Evolutionary conservation across 164 flowering plant species (phyloP).

Genomic region (Annona cherimola): DNA sequence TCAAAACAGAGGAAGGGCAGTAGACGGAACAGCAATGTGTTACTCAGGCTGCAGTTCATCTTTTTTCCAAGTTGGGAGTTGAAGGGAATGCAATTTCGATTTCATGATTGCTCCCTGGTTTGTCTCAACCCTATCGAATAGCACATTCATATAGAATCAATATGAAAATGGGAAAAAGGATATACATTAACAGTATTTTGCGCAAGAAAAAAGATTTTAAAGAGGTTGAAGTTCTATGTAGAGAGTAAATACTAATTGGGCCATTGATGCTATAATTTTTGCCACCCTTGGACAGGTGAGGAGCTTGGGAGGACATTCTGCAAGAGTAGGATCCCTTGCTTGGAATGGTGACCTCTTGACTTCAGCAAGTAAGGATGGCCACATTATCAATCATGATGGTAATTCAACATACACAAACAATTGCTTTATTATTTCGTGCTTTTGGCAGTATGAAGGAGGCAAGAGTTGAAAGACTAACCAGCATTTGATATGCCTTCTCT

Average conservation of each 20-base stretch:
- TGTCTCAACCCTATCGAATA: too few species aligned
- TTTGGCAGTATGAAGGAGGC: neutral
- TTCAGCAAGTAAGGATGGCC: constrained; percentile 38
- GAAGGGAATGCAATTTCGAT: too few species aligned
- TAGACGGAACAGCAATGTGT: too few species aligned
- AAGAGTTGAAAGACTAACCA: neutral
- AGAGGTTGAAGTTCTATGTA: too few species aligned
- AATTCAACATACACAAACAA: neutral
- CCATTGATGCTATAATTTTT: neutral
- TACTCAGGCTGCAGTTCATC: too few species aligned
- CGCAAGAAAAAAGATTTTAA: too few species aligned
- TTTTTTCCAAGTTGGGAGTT: too few species aligned
- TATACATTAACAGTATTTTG: too few species aligned
- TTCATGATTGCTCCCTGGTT: too few species aligned
- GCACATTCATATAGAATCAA: too few species aligned
- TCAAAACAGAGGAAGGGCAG: too few species aligned
- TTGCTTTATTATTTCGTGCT: neutral
- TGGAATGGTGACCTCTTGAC: constrained; percentile 44
- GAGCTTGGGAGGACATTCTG: constrained; percentile 34
- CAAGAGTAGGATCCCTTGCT: constrained; percentile 29
- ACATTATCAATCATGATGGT: constrained; percentile 54
- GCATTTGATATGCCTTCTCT: neutral
- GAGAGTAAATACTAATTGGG: neutral
- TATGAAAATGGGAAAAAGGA: too few species aligned
- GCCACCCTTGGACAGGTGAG: constrained; percentile 23